Evolutionary conservation across 1,284 basidiomycete genomes (phyloP).

Genomic region (Boletellus deceptivus): DNA sequence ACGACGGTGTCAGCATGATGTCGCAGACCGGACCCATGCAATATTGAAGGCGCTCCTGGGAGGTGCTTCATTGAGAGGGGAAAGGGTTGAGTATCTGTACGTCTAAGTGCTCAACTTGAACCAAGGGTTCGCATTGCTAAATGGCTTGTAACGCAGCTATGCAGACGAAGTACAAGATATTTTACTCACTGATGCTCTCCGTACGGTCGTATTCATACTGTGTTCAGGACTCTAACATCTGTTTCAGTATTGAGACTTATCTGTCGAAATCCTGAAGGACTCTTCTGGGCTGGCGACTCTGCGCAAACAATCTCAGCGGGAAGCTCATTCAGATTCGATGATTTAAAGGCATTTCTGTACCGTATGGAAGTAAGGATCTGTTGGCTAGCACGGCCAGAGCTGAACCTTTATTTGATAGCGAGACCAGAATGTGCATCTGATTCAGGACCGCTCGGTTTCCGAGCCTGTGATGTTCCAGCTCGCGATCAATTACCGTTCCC

Average conservation of each 20-base stretch:
- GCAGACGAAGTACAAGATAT: conserved; percentile 76
- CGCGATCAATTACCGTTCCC: conserved; percentile 66
- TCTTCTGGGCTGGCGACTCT: conserved; percentile 79
- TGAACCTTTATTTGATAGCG: conserved; percentile 10
- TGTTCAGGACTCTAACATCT: not conserved
- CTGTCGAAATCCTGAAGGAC: conserved; percentile 61
- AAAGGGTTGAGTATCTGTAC: conserved; percentile 57
- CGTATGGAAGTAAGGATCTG: conserved; percentile 47
- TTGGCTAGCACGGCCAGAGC: not conserved
- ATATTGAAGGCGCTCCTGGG: conserved; percentile 42
- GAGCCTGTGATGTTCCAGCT: conserved; percentile 57
- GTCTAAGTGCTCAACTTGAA: conserved; percentile 23
- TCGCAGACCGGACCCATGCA: conserved; percentile 62
- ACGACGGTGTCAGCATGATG: conserved; percentile 49
- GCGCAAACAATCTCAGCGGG: conserved; percentile 74
- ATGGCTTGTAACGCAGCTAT: conserved; percentile 43
- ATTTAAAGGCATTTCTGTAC: conserved; percentile 65
- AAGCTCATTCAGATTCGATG: conserved; percentile 69
- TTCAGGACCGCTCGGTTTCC: conserved; percentile 14
- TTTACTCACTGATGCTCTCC: conserved; percentile 58
- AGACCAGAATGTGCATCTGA: conserved; percentile 15
- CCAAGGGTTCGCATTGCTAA: not conserved
- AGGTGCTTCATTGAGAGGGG: conserved; percentile 36
- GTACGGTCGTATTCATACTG: conserved; percentile 36
- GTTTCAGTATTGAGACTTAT: conserved; percentile 56